These are phyloP conservation scores for Tolypocladium ophioglossoides DNA, from an alignment of 2,329 filamentous ascomycete genomes.

Conservation along the genomic window DNA sequence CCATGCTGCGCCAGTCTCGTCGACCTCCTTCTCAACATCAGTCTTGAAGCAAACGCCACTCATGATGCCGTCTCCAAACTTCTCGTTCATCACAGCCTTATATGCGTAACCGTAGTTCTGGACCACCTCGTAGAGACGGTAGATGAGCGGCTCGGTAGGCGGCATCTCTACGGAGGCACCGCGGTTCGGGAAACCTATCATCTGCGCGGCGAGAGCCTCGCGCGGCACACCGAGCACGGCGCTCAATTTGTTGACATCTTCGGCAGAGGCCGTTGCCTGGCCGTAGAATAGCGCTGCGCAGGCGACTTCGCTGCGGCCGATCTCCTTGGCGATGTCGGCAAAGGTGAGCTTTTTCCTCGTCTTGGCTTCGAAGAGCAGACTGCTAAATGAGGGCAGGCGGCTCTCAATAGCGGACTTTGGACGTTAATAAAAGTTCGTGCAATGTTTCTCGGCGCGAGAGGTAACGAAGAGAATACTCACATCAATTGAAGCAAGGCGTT, in stretches of 20 bases:
- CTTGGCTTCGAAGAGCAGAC: constrained; percentile 63
- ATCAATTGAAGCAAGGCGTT: not conserved
- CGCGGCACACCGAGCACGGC: constrained; percentile 51
- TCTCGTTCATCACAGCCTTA: constrained; percentile 92
- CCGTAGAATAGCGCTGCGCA: constrained; percentile 87
- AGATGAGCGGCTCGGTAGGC: constrained; percentile 46
- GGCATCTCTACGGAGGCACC: constrained; percentile 46
- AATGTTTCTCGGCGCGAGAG: not conserved
- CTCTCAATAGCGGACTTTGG: constrained; percentile 52
- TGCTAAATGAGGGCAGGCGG: constrained; percentile 59
- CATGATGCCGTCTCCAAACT: constrained; percentile 93
- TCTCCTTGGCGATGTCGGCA: constrained; percentile 60
- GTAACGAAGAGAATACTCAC: not conserved
- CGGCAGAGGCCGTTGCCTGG: constrained; percentile 61
- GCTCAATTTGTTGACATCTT: constrained; percentile 58
- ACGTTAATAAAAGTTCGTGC: not conserved
- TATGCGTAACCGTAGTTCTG: constrained; percentile 97
- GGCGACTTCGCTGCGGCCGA: constrained; percentile 74
- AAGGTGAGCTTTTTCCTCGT: constrained; percentile 66
- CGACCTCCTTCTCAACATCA: constrained; percentile 87
- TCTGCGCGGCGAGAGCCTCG: constrained; percentile 45
- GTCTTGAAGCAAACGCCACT: constrained; percentile 87
- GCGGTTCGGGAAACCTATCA: constrained; percentile 69
- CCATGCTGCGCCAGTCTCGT: constrained; percentile 72
- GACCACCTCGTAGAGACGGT: constrained; percentile 85